phyloP scores from a whole-genome alignment of 192 early-diverging fungal species.

The Coemansia sp. region DNA sequence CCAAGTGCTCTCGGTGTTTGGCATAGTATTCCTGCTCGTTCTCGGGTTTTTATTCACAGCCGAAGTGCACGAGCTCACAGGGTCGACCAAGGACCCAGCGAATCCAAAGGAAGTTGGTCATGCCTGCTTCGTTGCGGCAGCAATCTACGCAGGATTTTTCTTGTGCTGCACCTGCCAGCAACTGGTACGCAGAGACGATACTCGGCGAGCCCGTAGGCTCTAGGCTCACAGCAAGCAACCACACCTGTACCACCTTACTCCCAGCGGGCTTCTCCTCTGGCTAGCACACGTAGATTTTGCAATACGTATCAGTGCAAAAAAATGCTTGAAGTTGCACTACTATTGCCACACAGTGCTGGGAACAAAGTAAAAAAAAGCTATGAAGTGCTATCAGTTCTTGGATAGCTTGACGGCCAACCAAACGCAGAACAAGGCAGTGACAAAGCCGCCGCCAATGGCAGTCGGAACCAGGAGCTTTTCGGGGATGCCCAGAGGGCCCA shows the following conservation, averaged over 20 bases:
- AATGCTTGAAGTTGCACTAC: not conserved
- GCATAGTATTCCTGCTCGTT: slow-evolving; percentile 49
- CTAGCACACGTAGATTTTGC: not conserved
- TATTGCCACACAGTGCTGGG: not conserved
- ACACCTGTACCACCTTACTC: not conserved
- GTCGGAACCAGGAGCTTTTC: slow-evolving; percentile 51
- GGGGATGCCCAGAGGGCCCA: slow-evolving; percentile 41
- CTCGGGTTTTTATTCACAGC: slow-evolving; percentile 51
- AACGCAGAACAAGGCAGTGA: slow-evolving; percentile 51
- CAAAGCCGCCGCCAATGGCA: slow-evolving; percentile 53
- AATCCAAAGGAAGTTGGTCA: slow-evolving; percentile 54
- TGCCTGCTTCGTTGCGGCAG: slow-evolving; percentile 51
- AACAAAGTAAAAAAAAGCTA: not conserved
- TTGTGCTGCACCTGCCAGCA: slow-evolving; percentile 55
- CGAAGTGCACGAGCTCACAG: slow-evolving; percentile 51
- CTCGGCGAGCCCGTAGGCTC: slow-evolving; percentile 44
- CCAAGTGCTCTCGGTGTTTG: slow-evolving; percentile 52
- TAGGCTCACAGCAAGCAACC: slow-evolving; percentile 1
- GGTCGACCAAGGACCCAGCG: slow-evolving; percentile 51
- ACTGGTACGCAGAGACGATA: slow-evolving; percentile 32
- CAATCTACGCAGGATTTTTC: slow-evolving; percentile 49
- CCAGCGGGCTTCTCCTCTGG: slow-evolving; percentile 28
- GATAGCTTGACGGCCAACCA: slow-evolving; percentile 51
- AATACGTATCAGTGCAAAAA: not conserved
- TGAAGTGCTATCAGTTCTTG: slow-evolving; percentile 38